A percentile compares a stretch with the other conserved stretches of the same genome.
phyloP scores from a whole-genome alignment of 768 basidiomycete genomes.

The Termitomyces sp. region DNA sequence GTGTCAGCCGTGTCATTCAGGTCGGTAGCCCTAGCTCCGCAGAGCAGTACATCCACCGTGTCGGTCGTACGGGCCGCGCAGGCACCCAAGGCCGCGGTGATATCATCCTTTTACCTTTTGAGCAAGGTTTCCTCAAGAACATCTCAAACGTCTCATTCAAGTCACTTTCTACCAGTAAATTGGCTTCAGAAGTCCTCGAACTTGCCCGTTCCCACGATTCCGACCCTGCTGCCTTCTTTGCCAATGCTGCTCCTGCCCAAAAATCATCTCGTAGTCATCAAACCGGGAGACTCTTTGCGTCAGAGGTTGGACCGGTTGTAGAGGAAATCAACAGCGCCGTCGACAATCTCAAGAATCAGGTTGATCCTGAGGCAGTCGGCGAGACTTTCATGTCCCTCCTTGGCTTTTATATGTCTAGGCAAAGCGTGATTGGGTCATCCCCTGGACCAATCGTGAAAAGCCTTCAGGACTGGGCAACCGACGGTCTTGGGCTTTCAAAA shows the following conservation, averaged over 20 bases:
- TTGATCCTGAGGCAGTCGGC: conserved; percentile 47
- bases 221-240: conserved; percentile 30
- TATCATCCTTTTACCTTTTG: conserved; percentile 75
- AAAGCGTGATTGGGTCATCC: conserved; percentile 38
- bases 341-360: conserved; percentile 21
- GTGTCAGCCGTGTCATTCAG: conserved; percentile 86
- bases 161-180: conserved; percentile 41
- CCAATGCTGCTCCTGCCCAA: not conserved
- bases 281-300: conserved; percentile 7
- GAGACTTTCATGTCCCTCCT: conserved; percentile 63
- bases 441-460: conserved; percentile 45
- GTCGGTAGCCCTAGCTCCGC: conserved; percentile 68
- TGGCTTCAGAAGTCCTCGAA: conserved; percentile 36
- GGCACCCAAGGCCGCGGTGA: conserved; percentile 64
- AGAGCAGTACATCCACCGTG: conserved; percentile 81
- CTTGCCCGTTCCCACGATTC: conserved; percentile 46
- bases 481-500: conserved; percentile 43
- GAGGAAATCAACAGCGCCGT: conserved; percentile 24
- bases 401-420: conserved; percentile 63
- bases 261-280: not conserved
- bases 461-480: conserved; percentile 54
- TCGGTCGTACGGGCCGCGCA: conserved; percentile 80
- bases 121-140: conserved; percentile 59
- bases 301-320: conserved; percentile 12
- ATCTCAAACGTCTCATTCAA: conserved; percentile 68